A percentile compares a stretch with the other conserved stretches of the same genome.
Conservation (phyloP, 371 early-diverging fungal genomes). For the Conidiobolus incongruus region DNA sequence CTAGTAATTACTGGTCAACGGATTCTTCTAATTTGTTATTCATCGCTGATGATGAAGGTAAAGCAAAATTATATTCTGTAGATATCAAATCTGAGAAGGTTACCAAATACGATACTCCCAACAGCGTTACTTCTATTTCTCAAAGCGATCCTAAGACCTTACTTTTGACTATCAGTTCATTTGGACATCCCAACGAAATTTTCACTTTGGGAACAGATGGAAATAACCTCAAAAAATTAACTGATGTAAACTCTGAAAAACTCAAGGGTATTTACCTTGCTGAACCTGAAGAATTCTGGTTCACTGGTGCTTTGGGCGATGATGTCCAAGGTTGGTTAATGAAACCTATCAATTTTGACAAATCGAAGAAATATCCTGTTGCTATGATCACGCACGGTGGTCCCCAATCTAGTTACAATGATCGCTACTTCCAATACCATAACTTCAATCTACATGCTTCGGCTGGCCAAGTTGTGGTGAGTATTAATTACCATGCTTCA, state of each 20-base stretch:
- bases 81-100: slow-evolving; percentile 17
- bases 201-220: too few relatives aligned
- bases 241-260: too few relatives aligned
- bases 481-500: too few relatives aligned
- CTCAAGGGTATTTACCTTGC: too few relatives aligned
- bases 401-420: slow-evolving; percentile 3
- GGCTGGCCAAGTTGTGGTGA: slow-evolving; percentile 53
- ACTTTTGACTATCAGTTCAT: too few relatives aligned
- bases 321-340: slow-evolving; percentile 47
- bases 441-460: slow-evolving; percentile 54
- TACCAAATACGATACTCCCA: slow-evolving; percentile 26
- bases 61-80: slow-evolving; percentile 24
- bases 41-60: slow-evolving; percentile 33
- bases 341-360: slow-evolving; percentile 35
- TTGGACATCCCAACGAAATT: too few relatives aligned
- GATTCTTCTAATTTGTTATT: slow-evolving; percentile 22
- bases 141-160: slow-evolving; percentile 27
- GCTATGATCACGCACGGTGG: slow-evolving; percentile 62
- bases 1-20: slow-evolving; percentile 23
- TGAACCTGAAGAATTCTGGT: too few relatives aligned
- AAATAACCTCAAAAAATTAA: too few relatives aligned
- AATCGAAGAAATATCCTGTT: slow-evolving; percentile 36
- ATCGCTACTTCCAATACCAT: slow-evolving; percentile 1
- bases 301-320: slow-evolving; percentile 32
- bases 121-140: slow-evolving; percentile 11